Conservation (phyloP, 345 rosid species). For the Barbarea vulgaris region DNA sequence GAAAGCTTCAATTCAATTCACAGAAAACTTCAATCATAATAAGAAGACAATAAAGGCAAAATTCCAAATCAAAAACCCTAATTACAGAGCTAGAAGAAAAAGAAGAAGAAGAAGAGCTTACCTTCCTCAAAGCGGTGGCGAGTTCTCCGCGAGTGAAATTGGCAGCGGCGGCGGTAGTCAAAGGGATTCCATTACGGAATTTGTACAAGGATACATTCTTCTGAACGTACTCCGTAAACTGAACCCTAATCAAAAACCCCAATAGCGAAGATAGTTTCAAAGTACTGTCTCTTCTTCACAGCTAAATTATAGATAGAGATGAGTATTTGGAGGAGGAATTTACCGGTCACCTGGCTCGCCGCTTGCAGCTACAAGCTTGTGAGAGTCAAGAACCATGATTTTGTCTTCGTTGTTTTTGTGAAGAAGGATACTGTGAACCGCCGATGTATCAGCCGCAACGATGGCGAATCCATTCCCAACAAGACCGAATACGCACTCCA, state of each 20-base stretch:
- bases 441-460: slow-evolving; percentile 87
- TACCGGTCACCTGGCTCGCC: slow-evolving; percentile 98
- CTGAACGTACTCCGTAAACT: slow-evolving; percentile 93
- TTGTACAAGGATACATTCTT: slow-evolving; percentile 92
- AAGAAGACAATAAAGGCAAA: neutral
- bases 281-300: neutral
- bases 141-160: slow-evolving; percentile 94
- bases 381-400: slow-evolving; percentile 94
- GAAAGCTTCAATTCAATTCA: neutral
- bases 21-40: neutral
- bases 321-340: neutral
- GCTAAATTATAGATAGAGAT: neutral
- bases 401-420: slow-evolving; percentile 97
- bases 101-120: slow-evolving; percentile 33
- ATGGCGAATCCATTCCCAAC: slow-evolving; percentile 89
- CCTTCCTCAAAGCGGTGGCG: slow-evolving; percentile 95
- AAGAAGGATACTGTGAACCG: slow-evolving; percentile 85
- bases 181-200: slow-evolving; percentile 88
- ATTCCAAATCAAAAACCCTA: neutral
- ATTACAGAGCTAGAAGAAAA: neutral
- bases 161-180: slow-evolving; percentile 88
- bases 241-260: slow-evolving; percentile 55
- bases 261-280: neutral
- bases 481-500: slow-evolving; percentile 96
- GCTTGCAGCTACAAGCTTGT: slow-evolving; percentile 94